Base-by-base conservation (phyloP, 1,139 yeast genomes). In the Sugiyamaella pinicola region DNA sequence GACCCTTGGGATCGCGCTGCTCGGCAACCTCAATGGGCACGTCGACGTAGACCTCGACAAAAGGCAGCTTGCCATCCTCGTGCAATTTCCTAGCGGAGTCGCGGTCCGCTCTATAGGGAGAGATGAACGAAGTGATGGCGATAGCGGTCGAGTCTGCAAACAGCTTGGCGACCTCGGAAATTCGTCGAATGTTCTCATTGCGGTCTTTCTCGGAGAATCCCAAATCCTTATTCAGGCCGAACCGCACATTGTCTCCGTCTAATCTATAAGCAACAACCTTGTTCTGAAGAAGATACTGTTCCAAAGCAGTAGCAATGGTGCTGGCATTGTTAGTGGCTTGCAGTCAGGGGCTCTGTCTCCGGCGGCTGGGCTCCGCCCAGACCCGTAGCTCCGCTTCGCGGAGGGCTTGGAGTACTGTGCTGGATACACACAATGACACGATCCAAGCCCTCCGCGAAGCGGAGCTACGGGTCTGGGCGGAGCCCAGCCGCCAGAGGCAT, bases 1-100 rank as follows among this genome's bases (percentile, higher is more conserved):
- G 78, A 8, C 98, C 98, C 77, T 91, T 91, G 59, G 98, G 98
- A 71, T 91, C 98, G 73, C 98, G 87, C 72, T 87, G 80, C 75
- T 91, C 98, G 51, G 97, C 98, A 56, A 90, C 89, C 64, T 85
- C 90, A 51, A 91, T 78, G 31, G 98, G 97, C 47, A 89, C 96
- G 69, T 91, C 96, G 45, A 91, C 90, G 62, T 74, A 89, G 9
- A 91, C 96, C 74, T 91, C 98, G 54, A 91, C 80, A 64, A 91
- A 91, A 50, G 95, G 93, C 60, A 91, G 75, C 40, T 79, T 79
- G 59, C 85, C 83, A 59, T 84, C 82, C 58, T 79, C 81, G 70
- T 91, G 98, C 62, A 90, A 76, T 68, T 84, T 84, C 67, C 98
- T 82, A 29, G 97, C 98, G 62, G 78, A 80, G 55, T 82, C 83